Evolutionary conservation across 306 rosid genomes (phyloP), one percentile per base, ranked within the genome.

Genomic region (Cucurbita moschata): DNA sequence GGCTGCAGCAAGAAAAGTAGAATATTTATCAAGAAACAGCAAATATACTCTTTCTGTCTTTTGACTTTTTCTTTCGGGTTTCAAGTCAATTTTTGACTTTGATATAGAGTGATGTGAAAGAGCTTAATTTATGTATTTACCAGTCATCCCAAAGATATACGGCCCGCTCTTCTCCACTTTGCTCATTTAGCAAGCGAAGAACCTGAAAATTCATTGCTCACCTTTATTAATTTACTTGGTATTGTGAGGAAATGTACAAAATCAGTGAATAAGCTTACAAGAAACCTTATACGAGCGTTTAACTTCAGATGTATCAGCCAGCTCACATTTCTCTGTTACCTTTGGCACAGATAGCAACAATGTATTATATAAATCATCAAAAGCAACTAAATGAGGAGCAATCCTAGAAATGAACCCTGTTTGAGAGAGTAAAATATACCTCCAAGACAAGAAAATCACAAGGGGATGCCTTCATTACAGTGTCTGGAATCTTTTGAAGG

Each of bases 141-240:
- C 98, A 93, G 79, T 87, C 97, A 72, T 87, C 94, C 76, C 79
- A 57, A 84, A 93, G 81, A 85, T 80, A 77, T 40, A 79, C 89
- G 57, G 84, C 84, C 44, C 81, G 77, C 83, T 90, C 97, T 79
- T 83, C 92, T 73, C 97, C 98, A 18, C 76, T 85, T 62, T 80
- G 82, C 84, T 93, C 98, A 77, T 89, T 83, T 76, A 90, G 83
- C 83, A 93, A 76, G 44, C 96, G 94, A 71, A 93, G 97, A 84
- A 90, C 90, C 98, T 93, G 81, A 71, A 82, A 79, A 82, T 68
- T 69, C 81, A 44, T 76, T 11, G 56, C 42, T 79, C 73, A 80
- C 71, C 53, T 78, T 72, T 71, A 78, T 55, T 71, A 72, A 55
- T 78, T 47, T 58, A 13, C 43, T 12, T 76, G 70, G 79, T 64